Base-by-base conservation (phyloP, 2,329 filamentous ascomycete genomes). In the Neocatenulostroma microsporum region DNA sequence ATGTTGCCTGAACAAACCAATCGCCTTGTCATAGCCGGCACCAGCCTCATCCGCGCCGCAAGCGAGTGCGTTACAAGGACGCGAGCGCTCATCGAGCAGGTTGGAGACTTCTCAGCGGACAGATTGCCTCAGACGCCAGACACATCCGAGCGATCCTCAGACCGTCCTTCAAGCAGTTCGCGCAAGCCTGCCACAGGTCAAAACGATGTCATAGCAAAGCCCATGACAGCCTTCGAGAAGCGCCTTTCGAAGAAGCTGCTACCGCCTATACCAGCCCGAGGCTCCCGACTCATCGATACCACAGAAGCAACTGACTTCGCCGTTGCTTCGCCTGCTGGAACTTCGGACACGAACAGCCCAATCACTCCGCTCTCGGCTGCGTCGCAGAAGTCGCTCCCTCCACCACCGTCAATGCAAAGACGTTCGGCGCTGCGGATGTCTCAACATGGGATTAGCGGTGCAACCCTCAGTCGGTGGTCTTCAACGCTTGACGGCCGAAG, bases 11-110 rank as follows among this genome's bases (percentile, higher is more conserved):
- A 54, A n/a, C 54, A 58, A 35, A 49, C 42, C 17, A 48, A 47
- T 21, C 50, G 48, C 14, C 42, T 57, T 15, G 51, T 57, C 20
- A 41, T 28, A 15, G 42, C 56, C 8, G 54, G 52, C 21, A 57
- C 55, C 9, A 48, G 46, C 24, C 43, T 58, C 21, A 58, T 98
- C 18, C 81, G 86, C 49, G 83, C 85, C 15, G 87, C 88, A 29
- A 89, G 89, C 26, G 87, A 94, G 50, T 95, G 89, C 60, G 83
- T 94, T 14, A 80, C 83, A 5, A 89, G 88, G 62, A 82, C 88
- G 9, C 86, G 86, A 52, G 73, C 77, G 56, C 78, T 93, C 29
- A 82, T 98, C 40, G 87, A 94, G 62, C 75, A 82, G 42, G 86
- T 91, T 45, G 57, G 57, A 15, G 56, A 60, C 40, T 57, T 58